Conservation (phyloP, 2,329 filamentous ascomycete species). For the Alternaria gansuensis region DNA sequence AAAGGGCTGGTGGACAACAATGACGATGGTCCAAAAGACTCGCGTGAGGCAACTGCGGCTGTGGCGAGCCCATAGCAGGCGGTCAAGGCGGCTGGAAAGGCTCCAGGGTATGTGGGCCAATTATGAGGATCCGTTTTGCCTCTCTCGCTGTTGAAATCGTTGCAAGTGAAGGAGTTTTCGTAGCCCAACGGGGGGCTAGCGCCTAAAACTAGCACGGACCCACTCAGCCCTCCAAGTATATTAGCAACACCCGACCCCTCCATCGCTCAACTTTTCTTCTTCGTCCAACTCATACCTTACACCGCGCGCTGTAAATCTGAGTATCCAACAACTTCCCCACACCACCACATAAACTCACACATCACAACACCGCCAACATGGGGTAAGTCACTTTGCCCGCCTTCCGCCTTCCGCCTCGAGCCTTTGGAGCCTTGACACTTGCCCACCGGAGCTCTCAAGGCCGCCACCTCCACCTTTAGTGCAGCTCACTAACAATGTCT, state of each 20-base stretch:
- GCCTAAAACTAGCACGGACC: constrained; percentile 20
- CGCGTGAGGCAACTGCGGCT: constrained; percentile 37
- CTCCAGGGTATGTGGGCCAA: constrained; percentile 22
- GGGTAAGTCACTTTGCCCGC: constrained; percentile 60
- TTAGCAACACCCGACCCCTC: constrained; percentile 21
- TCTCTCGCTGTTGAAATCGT: constrained; percentile 20
- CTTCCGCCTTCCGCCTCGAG: constrained; percentile 25
- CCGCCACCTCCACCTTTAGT: not conserved
- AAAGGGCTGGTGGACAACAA: constrained; percentile 13
- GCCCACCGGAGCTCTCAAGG: constrained; percentile 1
- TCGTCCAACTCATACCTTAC: constrained; percentile 28
- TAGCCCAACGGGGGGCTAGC: constrained; percentile 28
- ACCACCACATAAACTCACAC: constrained; percentile 40
- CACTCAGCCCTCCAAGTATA: constrained; percentile 22
- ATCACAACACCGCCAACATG: constrained; percentile 64
- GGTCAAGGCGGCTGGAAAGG: constrained; percentile 24
- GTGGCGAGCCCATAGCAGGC: constrained; percentile 32
- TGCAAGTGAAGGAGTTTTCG: constrained; percentile 29
- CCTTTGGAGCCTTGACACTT: constrained; percentile 12
- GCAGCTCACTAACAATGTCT: constrained; percentile 45
- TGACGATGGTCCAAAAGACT: constrained; percentile 26
- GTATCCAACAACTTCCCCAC: constrained; percentile 45
- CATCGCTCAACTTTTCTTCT: constrained; percentile 23
- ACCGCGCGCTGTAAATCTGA: constrained; percentile 26
- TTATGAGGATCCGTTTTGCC: constrained; percentile 21